Conservation (phyloP, 2,329 filamentous ascomycete genomes). For the Colletotrichum sp. region DNA sequence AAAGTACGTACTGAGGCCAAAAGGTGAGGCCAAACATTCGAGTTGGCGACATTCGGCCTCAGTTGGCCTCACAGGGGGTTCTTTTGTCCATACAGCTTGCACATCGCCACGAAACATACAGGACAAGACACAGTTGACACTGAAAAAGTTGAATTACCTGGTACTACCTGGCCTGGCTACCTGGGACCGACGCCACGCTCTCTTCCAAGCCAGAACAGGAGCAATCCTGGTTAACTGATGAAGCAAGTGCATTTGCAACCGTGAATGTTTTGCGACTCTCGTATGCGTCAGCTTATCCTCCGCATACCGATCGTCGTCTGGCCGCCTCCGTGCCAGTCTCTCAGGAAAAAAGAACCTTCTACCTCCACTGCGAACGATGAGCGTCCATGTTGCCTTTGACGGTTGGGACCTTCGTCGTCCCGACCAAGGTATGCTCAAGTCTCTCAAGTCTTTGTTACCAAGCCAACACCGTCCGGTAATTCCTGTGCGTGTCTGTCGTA, state of each 20-base stretch:
- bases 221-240: background rate
- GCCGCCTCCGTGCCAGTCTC: background rate
- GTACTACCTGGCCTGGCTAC: conserved; percentile 17
- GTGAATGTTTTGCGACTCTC: background rate
- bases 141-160: conserved; percentile 13
- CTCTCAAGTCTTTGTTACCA: background rate
- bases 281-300: background rate
- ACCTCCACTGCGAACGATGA: background rate
- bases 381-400: background rate
- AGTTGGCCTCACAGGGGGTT: background rate
- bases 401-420: background rate
- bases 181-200: conserved; percentile 14
- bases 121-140: background rate
- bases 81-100: background rate
- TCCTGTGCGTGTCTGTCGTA: conserved; percentile 19
- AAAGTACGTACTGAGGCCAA: background rate
- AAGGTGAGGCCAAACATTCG: background rate
- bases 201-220: conserved; percentile 3
- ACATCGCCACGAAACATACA: background rate
- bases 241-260: conserved; percentile 7
- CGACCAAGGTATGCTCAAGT: background rate
- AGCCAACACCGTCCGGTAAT: conserved; percentile 15
- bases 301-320: conserved; percentile 1
- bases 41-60: background rate
- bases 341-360: background rate